Percentiles rank a stretch among this genome's conserved stretches.
phyloP scores from a whole-genome alignment of 768 basidiomycete species.

The Lyophyllum decastes region DNA sequence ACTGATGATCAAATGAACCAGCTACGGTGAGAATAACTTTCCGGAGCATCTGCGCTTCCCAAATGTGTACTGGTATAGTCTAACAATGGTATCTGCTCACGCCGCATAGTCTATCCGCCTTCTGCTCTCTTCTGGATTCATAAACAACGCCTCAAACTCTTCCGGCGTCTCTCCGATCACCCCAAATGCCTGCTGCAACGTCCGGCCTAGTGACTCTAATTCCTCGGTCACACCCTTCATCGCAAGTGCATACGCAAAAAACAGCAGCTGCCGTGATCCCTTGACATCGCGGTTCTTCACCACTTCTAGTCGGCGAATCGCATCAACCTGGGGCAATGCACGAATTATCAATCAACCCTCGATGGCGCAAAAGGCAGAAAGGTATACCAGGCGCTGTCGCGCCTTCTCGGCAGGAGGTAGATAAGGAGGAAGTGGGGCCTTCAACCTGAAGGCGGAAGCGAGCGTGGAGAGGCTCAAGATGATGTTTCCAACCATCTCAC shows the following conservation, averaged over 20 bases:
- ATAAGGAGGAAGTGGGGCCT: slow-evolving; percentile 94
- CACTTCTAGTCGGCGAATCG: slow-evolving; percentile 82
- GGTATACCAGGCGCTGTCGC: slow-evolving; percentile 72
- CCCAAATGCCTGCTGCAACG: slow-evolving; percentile 88
- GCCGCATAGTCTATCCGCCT: slow-evolving; percentile 23
- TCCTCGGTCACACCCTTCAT: slow-evolving; percentile 95
- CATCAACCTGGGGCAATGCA: slow-evolving; percentile 57
- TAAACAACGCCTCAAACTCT: slow-evolving; percentile 83
- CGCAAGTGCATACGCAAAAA: slow-evolving; percentile 91
- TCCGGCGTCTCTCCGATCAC: slow-evolving; percentile 82
- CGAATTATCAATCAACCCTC: neutral
- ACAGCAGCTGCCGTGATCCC: slow-evolving; percentile 83
- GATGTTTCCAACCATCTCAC: slow-evolving; percentile 95
- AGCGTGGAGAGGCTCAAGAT: slow-evolving; percentile 86
- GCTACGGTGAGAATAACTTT: neutral
- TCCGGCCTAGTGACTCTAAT: slow-evolving; percentile 78
- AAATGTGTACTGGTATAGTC: neutral
- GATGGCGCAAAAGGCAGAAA: neutral
- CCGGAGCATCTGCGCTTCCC: neutral
- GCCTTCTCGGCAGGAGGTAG: slow-evolving; percentile 91
- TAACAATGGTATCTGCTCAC: slow-evolving; percentile 6
- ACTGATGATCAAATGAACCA: too few species aligned
- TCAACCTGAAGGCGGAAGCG: slow-evolving; percentile 77
- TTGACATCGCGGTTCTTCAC: slow-evolving; percentile 83
- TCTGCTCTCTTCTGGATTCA: slow-evolving; percentile 27